Conservation (phyloP, 768 basidiomycete genomes). For the Mrakia gelida region DNA sequence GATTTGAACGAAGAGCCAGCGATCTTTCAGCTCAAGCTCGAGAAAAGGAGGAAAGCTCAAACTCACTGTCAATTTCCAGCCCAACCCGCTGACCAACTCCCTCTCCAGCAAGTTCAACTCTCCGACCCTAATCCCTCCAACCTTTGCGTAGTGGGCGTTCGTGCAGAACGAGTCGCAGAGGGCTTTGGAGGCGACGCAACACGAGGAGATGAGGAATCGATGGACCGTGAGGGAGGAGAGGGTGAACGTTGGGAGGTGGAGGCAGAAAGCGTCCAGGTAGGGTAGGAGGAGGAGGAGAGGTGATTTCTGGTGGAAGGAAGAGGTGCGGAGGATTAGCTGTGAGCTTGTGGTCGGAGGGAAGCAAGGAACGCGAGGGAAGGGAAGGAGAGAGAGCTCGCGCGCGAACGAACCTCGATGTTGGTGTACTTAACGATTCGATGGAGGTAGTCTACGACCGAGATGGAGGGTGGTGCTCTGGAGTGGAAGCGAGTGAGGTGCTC, state of each 20-base stretch:
- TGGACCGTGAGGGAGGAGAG: constrained; percentile 95
- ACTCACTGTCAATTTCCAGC: constrained; percentile 87
- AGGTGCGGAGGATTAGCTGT: constrained; percentile 40
- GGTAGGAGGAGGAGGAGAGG: constrained; percentile 45
- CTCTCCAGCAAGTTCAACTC: constrained; percentile 93
- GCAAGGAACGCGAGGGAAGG: neutral
- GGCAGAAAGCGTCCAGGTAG: constrained; percentile 61
- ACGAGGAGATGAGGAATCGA: constrained; percentile 91
- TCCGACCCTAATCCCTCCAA: constrained; percentile 84
- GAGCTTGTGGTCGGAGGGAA: neutral
- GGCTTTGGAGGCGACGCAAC: constrained; percentile 88
- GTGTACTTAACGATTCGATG: constrained; percentile 90
- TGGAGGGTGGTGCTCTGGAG: constrained; percentile 82
- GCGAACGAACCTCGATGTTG: constrained; percentile 75
- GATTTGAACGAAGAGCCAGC: too few species aligned
- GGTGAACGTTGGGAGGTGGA: constrained; percentile 78
- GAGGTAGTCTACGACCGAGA: constrained; percentile 86
- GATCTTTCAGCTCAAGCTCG: neutral
- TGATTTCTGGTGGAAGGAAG: constrained; percentile 57
- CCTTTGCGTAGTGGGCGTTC: constrained; percentile 89
- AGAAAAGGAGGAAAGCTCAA: constrained; percentile 35
- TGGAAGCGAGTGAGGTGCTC: constrained; percentile 94
- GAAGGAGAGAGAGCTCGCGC: neutral
- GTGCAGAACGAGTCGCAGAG: constrained; percentile 94
- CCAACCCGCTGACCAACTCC: constrained; percentile 84